These are phyloP conservation scores for Cicer yamashitae DNA, from an alignment of 306 rosid species.

Conservation along the genomic window DNA sequence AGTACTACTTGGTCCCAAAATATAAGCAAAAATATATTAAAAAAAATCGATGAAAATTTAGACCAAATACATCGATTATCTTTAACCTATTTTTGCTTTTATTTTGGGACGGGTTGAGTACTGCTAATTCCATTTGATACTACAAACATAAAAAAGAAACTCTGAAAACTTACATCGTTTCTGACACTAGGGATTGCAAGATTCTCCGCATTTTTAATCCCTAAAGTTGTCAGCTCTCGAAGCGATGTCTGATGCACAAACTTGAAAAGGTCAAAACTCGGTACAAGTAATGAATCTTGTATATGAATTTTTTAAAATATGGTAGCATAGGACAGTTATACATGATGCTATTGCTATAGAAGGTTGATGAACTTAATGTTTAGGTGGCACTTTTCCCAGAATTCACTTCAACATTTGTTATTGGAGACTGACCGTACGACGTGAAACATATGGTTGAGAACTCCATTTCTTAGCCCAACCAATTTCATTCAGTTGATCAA, in stretches of 20 bases:
- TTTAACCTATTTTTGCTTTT: no score
- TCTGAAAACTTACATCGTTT: constrained; percentile 72
- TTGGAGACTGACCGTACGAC: constrained; percentile 91
- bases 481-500: constrained; percentile 73
- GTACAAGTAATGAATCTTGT: constrained; percentile 22
- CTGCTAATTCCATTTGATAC: constrained; percentile 2
- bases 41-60: no score
- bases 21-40: no score
- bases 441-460: constrained; percentile 92
- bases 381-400: constrained; percentile 54
- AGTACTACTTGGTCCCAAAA: background rate
- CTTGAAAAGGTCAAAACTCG: constrained; percentile 44
- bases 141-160: background rate
- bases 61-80: no score
- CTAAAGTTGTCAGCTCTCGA: constrained; percentile 83
- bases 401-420: constrained; percentile 54
- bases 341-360: constrained; percentile 37
- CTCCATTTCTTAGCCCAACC: constrained; percentile 99
- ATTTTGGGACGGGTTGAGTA: no score
- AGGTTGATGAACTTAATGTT: constrained; percentile 42
- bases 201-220: constrained; percentile 88
- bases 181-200: constrained; percentile 96
- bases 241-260: constrained; percentile 74
- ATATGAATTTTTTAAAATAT: background rate
- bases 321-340: constrained; percentile 48